Evolutionary conservation across 306 rosid genomes (phyloP), one percentile per base, ranked within the genome.

Genomic region (Cucumis hystrix): DNA sequence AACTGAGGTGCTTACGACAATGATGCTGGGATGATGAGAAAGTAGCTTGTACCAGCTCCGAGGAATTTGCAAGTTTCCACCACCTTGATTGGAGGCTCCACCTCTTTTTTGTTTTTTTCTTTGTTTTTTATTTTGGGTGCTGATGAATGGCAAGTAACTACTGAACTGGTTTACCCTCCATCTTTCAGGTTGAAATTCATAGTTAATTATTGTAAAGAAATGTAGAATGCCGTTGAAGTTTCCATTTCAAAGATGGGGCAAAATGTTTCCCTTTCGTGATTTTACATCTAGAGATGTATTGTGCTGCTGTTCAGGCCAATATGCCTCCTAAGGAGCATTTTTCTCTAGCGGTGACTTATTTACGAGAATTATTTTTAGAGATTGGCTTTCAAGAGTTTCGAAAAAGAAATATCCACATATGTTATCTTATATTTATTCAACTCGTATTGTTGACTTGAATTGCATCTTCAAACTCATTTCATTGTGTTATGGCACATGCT

Each of bases 281-380:
- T 40, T 92, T 90, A 91, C 96, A 13, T 91, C 88, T 81, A 90
- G 94, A 21, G 97, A 92, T 92, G 96, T 90, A 92, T 41, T 92
- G 89, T 77, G 94, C 89, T 78, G 96, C 89, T 84, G 89, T 90
- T 85, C 97, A 92, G 77, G 97, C 96, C 65, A 78, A 88, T 78
- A 82, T 92, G 47, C 85, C 92, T 10, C 89, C 97, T 39, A 90
- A 92, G 71, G 89, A 81, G 41, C 94, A 96, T n/a, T 90, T 89
- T 59, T 96, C 96, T 55, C 83, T 92, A 43, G 96, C 90, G 90
- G 98, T 89, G 84, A 40, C 8, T 30, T 33, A 8, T 14, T 61
- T 60, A 7, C 37, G 1, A 59, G 21, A 56, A 56, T 8, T n/a
- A 58, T 21, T 59, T 23, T 9, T 59, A 0, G 17, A 59, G 64